Evolutionary conservation across 306 rosid species (phyloP), one percentile per base, ranked within the genome.

Genomic region (Fragaria ananassa): DNA sequence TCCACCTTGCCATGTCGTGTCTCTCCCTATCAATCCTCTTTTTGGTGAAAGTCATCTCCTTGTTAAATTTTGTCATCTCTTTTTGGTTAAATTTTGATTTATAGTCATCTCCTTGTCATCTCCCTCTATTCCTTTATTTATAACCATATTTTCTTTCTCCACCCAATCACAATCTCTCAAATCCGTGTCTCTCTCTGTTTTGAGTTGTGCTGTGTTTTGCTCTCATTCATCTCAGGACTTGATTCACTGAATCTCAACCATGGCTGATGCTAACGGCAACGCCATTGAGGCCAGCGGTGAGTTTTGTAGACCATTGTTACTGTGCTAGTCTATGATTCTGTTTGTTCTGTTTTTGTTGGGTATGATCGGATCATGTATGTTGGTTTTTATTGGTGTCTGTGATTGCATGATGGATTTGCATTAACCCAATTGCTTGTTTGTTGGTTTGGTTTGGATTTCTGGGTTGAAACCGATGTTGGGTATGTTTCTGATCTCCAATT

Each of bases 231-330:
- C 76, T 70, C 51, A 37, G 6, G 4, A 23, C 39, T 27, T 34
- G 3, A 60, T 25, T 60, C 54, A 49, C 83, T 23, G 51, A 61
- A 37, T 17, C 29, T 77, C 74, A n/a, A 17, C 84, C 85, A 89
- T 87, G 96, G 87, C 82, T 68, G 89, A 73, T 44, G 81, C 88
- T 67, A 86, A 84, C 41, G 34, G 15, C 25, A 68, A 25, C 39
- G 39, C 39, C 50, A 21, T 41, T 41, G 71, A 67, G 34, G 71
- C 71, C 23, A 67, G 41, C 51, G 17, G 71, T 67, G 81, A 18
- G 50, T 10, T 41, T 68, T 69, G 70, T 66, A 44, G 10, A 21
- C 72, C 76, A 63, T 51, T 14, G 1, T 65, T 78, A 45, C 41
- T 71, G 11, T 23, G 51, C 13, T 2, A 0, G 31, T 39, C 21